Evolutionary conservation across 169 alveolate genomes (phyloP), one percentile per base, ranked within the genome.

Genomic region (Plasmodium yoelii): DNA sequence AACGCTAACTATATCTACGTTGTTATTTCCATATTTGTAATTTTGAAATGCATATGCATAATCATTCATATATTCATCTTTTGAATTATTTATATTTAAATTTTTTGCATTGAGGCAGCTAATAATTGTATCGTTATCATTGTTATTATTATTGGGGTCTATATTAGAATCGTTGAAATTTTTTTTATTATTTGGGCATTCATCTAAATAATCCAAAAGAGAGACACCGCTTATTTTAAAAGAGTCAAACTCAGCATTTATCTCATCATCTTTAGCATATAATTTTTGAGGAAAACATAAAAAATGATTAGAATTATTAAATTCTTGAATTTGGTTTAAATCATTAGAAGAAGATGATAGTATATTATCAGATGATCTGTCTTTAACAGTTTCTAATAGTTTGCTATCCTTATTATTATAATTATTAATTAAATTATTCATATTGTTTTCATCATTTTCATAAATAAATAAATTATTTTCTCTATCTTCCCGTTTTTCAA

Each of bases 261-360:
- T 15, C 22, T 15, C 51, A 10, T 19, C 12, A 0, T 61, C 71
- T 10, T 51, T 51, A 51, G 5, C 9, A 12, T 15, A 13, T 15
- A 13, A 15, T 13, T 19, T 57, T n/a, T 57, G 19, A n/a, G 28
- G 19, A 18, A 57, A 13, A 19, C 6, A 8, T n/a, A 57, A 57
- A 10, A 60, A 10, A 39, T 19, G 0, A n/a, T 65, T 18, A 7
- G 55, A 42, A 65, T 65, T 10, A 42, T 39, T 42, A 9, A 12
- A 65, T 7, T 22, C 34, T 9, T 42, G n/a, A 42, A 28, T 10
- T 42, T 19, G 34, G 0, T 57, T 70, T 19, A 69, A 46, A 51
- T 70, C 51, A 49, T 47, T 47, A 1, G 73, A 65, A 7, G 67
- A 70, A 18, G 18, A 70, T 28, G 18, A 70, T 28, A 49, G 6